These are phyloP conservation scores for Saccharomyces mikatae DNA, from an alignment of 805 yeast species.

Conservation along the genomic window DNA sequence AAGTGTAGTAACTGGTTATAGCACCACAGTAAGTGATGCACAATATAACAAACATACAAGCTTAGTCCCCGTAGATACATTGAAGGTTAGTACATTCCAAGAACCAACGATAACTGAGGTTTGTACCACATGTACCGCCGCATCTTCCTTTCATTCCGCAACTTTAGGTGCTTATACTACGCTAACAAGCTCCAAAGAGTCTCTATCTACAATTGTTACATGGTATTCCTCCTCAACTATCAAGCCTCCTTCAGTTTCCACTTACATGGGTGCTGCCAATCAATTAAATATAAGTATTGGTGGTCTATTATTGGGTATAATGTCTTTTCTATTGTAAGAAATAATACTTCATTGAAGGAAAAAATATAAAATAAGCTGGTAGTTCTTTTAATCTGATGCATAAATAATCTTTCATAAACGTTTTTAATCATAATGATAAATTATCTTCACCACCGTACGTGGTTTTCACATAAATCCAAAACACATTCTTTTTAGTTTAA, in stretches of 20 bases:
- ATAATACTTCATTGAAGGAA: constrained; percentile 1
- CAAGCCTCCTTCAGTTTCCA: neutral
- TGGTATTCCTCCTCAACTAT: neutral
- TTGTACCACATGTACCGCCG: neutral
- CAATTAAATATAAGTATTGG: constrained; percentile 9
- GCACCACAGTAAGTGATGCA: neutral
- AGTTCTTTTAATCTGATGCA: neutral
- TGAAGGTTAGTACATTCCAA: neutral
- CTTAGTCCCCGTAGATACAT: constrained; percentile 1
- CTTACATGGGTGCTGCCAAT: constrained; percentile 13
- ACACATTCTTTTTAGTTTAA: neutral
- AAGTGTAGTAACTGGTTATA: neutral
- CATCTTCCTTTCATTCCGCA: neutral
- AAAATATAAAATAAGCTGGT: neutral
- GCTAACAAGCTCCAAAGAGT: neutral
- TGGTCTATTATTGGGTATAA: constrained; percentile 9
- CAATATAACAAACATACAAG: neutral
- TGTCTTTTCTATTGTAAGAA: neutral
- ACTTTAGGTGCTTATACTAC: neutral
- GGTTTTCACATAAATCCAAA: neutral
- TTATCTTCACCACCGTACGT: neutral
- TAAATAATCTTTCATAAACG: neutral
- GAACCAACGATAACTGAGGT: neutral
- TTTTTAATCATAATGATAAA: neutral
- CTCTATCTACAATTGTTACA: neutral